These are phyloP conservation scores for Hymenochaete sp. DNA, from an alignment of 1,284 basidiomycete genomes.

Conservation along the genomic window DNA sequence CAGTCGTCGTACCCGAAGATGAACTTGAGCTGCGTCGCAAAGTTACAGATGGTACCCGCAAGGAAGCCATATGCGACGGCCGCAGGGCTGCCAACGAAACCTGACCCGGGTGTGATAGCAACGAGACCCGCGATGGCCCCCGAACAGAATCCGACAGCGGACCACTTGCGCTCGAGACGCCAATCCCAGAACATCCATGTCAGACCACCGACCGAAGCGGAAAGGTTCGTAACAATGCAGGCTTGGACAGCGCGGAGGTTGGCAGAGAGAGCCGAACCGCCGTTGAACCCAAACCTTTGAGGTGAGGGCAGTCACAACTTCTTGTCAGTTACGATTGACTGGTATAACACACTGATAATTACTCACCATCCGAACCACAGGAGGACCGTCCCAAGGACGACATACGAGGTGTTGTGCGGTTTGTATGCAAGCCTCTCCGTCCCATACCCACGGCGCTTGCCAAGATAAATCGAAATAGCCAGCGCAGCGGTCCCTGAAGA, in stretches of 20 bases:
- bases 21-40: conserved; percentile 91
- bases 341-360: too few relatives aligned
- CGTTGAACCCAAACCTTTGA: conserved; percentile 80
- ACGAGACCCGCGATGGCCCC: conserved; percentile 89
- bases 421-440: conserved; percentile 88
- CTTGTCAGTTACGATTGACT: too few relatives aligned
- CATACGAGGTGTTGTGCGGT: conserved; percentile 80
- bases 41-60: conserved; percentile 83
- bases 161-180: conserved; percentile 89
- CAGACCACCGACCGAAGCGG: conserved; percentile 78
- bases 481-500: conserved; percentile 86
- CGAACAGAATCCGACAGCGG: conserved; percentile 91
- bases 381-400: conserved; percentile 86
- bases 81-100: conserved; percentile 81
- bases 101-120: conserved; percentile 87
- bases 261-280: conserved; percentile 61
- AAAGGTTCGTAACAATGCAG: conserved; percentile 88
- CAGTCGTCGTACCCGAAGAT: conserved; percentile 66
- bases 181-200: conserved; percentile 97
- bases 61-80: conserved; percentile 81
- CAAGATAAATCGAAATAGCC: conserved; percentile 89
- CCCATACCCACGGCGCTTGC: conserved; percentile 86
- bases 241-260: conserved; percentile 86
- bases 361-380: conserved; percentile 99
- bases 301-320: too few relatives aligned